Conservation (phyloP, 495 filamentous ascomycete genomes). For the Aspergillus diversus region DNA sequence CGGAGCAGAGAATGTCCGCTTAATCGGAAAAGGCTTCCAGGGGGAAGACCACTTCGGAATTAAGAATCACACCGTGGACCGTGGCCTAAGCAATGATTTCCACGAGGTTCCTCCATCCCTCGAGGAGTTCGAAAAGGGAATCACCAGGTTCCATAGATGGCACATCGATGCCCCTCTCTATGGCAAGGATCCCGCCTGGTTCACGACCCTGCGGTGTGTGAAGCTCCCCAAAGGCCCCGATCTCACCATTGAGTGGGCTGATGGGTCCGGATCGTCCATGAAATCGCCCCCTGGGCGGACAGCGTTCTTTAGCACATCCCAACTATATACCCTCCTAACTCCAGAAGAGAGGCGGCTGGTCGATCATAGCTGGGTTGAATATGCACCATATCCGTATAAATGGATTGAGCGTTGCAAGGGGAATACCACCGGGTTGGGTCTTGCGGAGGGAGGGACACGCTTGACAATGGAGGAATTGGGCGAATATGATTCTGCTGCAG, state of each 20-base stretch:
- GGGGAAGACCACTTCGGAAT: constrained; percentile 13
- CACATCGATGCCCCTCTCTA: constrained; percentile 14
- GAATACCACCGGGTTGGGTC: constrained; percentile 3
- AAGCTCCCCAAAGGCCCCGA: constrained; percentile 10
- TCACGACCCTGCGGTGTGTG: constrained; percentile 9
- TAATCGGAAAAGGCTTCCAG: constrained; percentile 14
- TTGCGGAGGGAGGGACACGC: constrained; percentile 5
- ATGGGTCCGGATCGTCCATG: constrained; percentile 2
- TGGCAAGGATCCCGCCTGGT: constrained; percentile 11
- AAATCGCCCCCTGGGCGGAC: constrained; percentile 5
- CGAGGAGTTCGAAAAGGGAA: constrained; percentile 11
- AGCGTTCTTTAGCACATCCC: constrained; percentile 10
- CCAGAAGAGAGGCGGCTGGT: constrained; percentile 2
- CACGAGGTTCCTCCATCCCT: constrained; percentile 1
- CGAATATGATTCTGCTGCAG: constrained; percentile 5
- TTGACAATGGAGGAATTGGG: constrained; percentile 13
- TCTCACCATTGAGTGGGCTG: constrained; percentile 11
- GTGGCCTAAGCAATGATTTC: constrained; percentile 16
- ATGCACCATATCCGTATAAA: constrained; percentile 7
- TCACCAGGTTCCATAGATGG: constrained; percentile 15
- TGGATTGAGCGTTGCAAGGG: constrained; percentile 15
- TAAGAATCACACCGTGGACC: constrained; percentile 9
- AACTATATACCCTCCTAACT: constrained; percentile 11
- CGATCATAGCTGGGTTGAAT: constrained; percentile 12
- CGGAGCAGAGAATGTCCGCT: constrained; percentile 7